phyloP scores from a whole-genome alignment of 2,329 filamentous ascomycete genomes.

The Leptographium lundbergii region DNA sequence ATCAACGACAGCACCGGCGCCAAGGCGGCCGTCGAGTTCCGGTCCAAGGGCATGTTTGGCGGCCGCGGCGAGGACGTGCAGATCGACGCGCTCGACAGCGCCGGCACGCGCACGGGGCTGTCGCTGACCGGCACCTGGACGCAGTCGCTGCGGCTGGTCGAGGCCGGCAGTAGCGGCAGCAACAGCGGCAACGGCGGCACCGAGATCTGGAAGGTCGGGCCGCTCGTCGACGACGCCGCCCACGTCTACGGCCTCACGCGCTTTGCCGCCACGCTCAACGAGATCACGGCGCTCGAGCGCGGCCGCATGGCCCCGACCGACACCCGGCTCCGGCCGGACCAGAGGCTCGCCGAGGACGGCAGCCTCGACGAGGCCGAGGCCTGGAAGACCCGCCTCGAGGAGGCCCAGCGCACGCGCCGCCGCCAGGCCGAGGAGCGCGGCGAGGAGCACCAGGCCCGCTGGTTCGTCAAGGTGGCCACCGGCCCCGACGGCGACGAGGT shows the following conservation, averaged over 20 bases:
- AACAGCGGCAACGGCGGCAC: constrained; percentile 42
- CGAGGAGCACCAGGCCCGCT: constrained; percentile 60
- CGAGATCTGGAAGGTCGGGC: constrained; percentile 67
- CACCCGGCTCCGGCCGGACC: constrained; percentile 72
- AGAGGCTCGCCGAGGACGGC: constrained; percentile 71
- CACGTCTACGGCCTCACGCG: constrained; percentile 79
- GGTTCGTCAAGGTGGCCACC: constrained; percentile 67
- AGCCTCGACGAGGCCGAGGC: constrained; percentile 73
- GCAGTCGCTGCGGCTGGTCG: constrained; percentile 49
- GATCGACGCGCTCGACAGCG: constrained; percentile 56
- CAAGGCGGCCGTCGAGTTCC: constrained; percentile 81
- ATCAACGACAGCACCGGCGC: constrained; percentile 72
- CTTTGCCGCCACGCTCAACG: constrained; percentile 79
- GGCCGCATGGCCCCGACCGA: constrained; percentile 69
- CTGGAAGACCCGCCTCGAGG: constrained; percentile 73
- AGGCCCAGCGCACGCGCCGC: constrained; percentile 65
- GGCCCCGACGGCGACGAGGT: constrained; percentile 49
- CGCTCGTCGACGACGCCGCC: constrained; percentile 64
- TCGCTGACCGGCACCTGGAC: constrained; percentile 82
- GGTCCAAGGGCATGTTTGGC: constrained; percentile 92
- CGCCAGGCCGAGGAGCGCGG: constrained; percentile 64
- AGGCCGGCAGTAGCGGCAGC: too few species aligned
- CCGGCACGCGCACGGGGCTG: constrained; percentile 52
- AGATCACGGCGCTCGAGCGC: constrained; percentile 70
- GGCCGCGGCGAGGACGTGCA: constrained; percentile 83